Percentiles rank a stretch among this genome's conserved stretches.
phyloP scores from a whole-genome alignment of 2,329 filamentous ascomycete genomes.

The Fusarium vanettenii region DNA sequence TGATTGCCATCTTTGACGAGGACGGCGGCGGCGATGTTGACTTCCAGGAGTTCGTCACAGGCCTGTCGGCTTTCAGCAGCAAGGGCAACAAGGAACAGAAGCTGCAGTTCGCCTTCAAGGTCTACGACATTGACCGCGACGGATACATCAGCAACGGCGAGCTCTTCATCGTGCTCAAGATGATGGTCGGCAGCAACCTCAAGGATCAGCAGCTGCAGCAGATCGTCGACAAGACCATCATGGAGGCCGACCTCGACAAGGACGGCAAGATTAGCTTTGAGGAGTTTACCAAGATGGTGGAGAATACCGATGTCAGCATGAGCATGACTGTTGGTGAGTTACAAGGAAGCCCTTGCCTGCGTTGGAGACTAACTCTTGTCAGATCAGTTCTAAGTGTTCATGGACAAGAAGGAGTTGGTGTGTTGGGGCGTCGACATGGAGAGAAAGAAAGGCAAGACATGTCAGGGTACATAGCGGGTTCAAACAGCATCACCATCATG shows the following conservation, averaged over 20 bases:
- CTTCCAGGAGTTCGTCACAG: constrained; percentile 98
- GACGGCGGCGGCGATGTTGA: constrained; percentile 98
- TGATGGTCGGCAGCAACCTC: constrained; percentile 99
- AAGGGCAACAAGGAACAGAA: constrained; percentile 99
- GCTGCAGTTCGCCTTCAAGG: constrained; percentile 96
- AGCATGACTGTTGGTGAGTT: constrained; percentile 77
- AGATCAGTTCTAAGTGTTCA: constrained; percentile 39
- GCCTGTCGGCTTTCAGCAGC: constrained; percentile 93
- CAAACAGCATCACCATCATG: constrained; percentile 42
- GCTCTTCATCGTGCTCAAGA: constrained; percentile 99
- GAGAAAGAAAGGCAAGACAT: constrained; percentile 8
- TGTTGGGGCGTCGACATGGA: constrained; percentile 8
- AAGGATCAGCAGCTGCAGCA: constrained; percentile 99
- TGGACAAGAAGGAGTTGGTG: constrained; percentile 3
- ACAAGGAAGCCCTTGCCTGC: no score
- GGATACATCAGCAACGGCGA: constrained; percentile 99
- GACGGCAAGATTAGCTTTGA: constrained; percentile 99
- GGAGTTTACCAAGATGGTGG: constrained; percentile 99
- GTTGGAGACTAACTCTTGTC: constrained; percentile 16
- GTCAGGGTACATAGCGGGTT: constrained; percentile 36
- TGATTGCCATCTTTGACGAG: constrained; percentile 99
- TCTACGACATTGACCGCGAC: constrained; percentile 99
- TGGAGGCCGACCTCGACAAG: constrained; percentile 96
- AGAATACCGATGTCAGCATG: constrained; percentile 86
- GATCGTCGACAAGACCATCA: constrained; percentile 99